Evolutionary conservation across 352 stramenopile species (phyloP).

Genomic region (Globisporangium cylindrosporum): DNA sequence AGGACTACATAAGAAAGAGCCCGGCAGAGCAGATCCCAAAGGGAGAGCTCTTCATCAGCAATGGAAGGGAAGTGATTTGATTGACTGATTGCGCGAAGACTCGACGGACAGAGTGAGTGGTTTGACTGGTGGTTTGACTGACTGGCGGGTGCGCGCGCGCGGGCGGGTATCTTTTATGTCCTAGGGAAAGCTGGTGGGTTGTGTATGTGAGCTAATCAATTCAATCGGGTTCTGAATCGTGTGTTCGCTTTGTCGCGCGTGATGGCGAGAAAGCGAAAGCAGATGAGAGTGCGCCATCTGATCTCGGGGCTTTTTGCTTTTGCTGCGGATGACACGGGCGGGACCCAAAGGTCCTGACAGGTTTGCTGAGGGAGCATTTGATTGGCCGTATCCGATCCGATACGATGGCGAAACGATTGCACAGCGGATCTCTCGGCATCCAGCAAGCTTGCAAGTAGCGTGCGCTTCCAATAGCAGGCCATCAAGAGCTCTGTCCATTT

Average conservation of each 20-base stretch:
- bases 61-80: neutral
- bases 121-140: neutral
- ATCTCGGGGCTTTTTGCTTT: neutral
- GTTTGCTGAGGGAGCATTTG: neutral
- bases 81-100: neutral
- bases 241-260: neutral
- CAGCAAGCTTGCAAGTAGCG: too few species aligned
- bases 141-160: neutral
- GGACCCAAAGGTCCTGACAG: neutral
- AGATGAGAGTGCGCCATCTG: neutral
- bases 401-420: too few species aligned
- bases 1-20: neutral
- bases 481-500: too few species aligned
- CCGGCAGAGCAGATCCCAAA: neutral
- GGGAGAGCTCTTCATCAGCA: neutral
- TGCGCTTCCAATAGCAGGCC: too few species aligned
- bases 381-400: too few species aligned
- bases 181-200: neutral
- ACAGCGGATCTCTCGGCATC: too few species aligned
- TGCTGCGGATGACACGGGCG: neutral
- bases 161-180: neutral
- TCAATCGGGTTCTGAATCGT: neutral
- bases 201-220: neutral
- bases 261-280: neutral
- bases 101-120: neutral